These are phyloP conservation scores for Leccinum sublutescens DNA, from an alignment of 768 basidiomycete species.

Conservation along the genomic window DNA sequence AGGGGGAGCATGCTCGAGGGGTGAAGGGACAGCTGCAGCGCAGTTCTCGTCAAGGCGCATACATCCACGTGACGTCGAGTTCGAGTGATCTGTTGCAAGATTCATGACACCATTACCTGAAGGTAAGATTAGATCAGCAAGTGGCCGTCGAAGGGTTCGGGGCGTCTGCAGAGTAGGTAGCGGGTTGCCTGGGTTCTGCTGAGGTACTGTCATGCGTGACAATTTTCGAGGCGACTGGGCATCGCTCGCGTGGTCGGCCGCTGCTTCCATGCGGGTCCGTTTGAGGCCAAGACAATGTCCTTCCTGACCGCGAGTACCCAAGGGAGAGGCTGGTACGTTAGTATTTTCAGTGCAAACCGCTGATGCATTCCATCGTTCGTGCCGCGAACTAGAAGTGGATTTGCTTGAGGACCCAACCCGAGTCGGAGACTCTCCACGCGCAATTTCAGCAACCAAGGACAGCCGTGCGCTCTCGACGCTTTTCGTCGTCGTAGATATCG, in stretches of 20 bases:
- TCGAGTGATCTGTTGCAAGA: background rate
- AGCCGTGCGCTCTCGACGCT: constrained; percentile 15
- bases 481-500: constrained; percentile 16
- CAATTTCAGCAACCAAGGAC: constrained; percentile 7
- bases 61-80: constrained; percentile 9
- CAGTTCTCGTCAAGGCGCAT: constrained; percentile 5
- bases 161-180: constrained; percentile 7
- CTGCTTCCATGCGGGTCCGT: constrained; percentile 15
- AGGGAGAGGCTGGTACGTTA: constrained; percentile 4
- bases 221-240: constrained; percentile 7
- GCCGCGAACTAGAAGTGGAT: background rate
- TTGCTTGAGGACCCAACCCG: constrained; percentile 1
- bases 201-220: constrained; percentile 10
- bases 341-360: background rate
- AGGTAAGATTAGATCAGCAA: constrained; percentile 16
- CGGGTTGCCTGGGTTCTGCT: background rate
- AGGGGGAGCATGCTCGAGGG: background rate
- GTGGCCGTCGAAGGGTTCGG: constrained; percentile 18
- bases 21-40: background rate
- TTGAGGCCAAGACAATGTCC: constrained; percentile 5
- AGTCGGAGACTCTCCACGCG: constrained; percentile 3
- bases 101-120: background rate
- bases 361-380: constrained; percentile 1
- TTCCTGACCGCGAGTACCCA: constrained; percentile 2
- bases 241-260: background rate